A percentile compares a stretch with the other conserved stretches of the same genome.
phyloP scores from a whole-genome alignment of 805 yeast genomes.

The Candida hispaniensis region DNA sequence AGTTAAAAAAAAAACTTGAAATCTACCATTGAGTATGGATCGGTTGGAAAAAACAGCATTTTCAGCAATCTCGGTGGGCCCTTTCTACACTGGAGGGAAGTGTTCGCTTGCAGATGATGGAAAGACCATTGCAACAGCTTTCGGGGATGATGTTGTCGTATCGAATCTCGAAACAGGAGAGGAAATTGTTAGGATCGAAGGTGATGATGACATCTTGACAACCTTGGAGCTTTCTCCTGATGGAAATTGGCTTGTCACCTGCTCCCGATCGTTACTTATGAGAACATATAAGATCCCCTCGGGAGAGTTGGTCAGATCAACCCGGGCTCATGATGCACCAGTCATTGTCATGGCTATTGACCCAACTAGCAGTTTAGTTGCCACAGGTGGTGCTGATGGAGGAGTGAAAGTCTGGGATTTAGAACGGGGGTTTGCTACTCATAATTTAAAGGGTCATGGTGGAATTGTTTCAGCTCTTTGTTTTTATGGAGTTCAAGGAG shows the following conservation, averaged over 20 bases:
- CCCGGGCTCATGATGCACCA: constrained; percentile 52
- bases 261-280: constrained; percentile 77
- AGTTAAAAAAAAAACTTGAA: too few species aligned
- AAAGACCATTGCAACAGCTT: constrained; percentile 61
- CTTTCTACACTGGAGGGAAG: constrained; percentile 81
- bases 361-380: constrained; percentile 70
- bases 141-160: constrained; percentile 64
- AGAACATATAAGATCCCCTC: constrained; percentile 45
- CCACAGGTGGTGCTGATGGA: constrained; percentile 95
- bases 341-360: constrained; percentile 71
- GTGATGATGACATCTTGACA: constrained; percentile 77
- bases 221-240: constrained; percentile 69
- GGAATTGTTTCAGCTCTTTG: constrained; percentile 67
- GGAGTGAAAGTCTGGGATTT: constrained; percentile 85
- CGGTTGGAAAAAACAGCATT: constrained; percentile 32
- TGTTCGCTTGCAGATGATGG: constrained; percentile 60
- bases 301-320: constrained; percentile 23
- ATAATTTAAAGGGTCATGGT: constrained; percentile 87
- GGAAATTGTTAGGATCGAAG: constrained; percentile 52
- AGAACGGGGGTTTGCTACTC: constrained; percentile 78
- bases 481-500: constrained; percentile 63
- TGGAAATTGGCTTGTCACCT: constrained; percentile 54
- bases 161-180: constrained; percentile 52
- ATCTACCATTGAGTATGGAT: too few species aligned
- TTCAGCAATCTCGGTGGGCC: constrained; percentile 46